These are phyloP conservation scores for Amanita subjunquillea DNA, from an alignment of 768 basidiomycete species.

Conservation along the genomic window DNA sequence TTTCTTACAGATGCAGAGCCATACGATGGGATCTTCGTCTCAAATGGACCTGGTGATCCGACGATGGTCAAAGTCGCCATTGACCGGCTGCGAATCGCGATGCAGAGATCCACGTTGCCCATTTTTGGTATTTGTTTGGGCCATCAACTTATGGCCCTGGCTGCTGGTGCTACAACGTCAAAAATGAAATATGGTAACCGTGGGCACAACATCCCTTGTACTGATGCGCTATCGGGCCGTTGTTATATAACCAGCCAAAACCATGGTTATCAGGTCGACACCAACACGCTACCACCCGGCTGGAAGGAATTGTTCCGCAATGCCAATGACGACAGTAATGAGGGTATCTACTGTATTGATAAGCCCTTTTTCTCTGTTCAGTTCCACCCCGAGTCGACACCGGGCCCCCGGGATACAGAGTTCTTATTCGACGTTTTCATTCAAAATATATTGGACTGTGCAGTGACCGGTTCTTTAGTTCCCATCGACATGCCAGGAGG, in stretches of 20 bases:
- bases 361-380: slow-evolving; percentile 98
- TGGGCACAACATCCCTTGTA: slow-evolving; percentile 98
- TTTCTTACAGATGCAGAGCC: slow-evolving; percentile 70
- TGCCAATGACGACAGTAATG: slow-evolving; percentile 95
- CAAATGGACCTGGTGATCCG: slow-evolving; percentile 97
- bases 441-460: slow-evolving; percentile 72
- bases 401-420: slow-evolving; percentile 96
- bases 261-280: slow-evolving; percentile 94
- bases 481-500: slow-evolving; percentile 69
- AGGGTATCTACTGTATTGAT: slow-evolving; percentile 89
- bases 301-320: slow-evolving; percentile 96
- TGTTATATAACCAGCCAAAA: slow-evolving; percentile 99
- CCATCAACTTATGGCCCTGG: slow-evolving; percentile 92
- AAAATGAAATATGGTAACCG: slow-evolving; percentile 99
- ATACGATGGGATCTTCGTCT: slow-evolving; percentile 92
- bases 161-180: slow-evolving; percentile 86
- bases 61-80: slow-evolving; percentile 73
- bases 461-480: slow-evolving; percentile 37
- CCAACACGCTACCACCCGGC: slow-evolving; percentile 59
- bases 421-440: slow-evolving; percentile 99
- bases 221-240: slow-evolving; percentile 82
- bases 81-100: slow-evolving; percentile 48
- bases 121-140: slow-evolving; percentile 99
- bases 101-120: slow-evolving; percentile 68
- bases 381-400: slow-evolving; percentile 97